These are phyloP conservation scores for Elsinoe batatas DNA, from an alignment of 2,329 filamentous ascomycete species.

Conservation along the genomic window DNA sequence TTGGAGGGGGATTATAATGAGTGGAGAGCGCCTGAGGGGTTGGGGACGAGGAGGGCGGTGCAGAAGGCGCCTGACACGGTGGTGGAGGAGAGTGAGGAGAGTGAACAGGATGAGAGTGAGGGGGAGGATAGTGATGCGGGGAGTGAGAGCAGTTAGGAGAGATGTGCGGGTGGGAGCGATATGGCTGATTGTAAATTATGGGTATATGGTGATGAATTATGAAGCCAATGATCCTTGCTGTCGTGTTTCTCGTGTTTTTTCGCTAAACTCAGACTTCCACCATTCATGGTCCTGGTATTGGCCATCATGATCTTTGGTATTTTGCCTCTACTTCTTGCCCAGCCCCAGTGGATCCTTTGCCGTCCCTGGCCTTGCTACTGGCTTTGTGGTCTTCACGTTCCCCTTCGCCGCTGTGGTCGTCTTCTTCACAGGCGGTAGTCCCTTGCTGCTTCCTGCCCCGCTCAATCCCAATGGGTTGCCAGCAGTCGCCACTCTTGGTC, in stretches of 20 bases:
- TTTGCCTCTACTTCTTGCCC: conserved; percentile 15
- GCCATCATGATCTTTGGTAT: background rate
- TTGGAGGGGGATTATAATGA: conserved; percentile 72
- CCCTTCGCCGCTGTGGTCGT: background rate
- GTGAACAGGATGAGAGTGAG: conserved; percentile 29
- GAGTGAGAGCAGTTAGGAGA: conserved; percentile 16
- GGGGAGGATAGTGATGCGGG: conserved; percentile 19
- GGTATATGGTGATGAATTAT: conserved; percentile 8
- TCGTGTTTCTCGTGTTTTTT: background rate
- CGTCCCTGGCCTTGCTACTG: conserved; percentile 24
- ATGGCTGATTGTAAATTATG: background rate
- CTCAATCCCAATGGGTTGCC: conserved; percentile 38
- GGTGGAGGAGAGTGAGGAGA: conserved; percentile 29
- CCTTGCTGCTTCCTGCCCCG: conserved; percentile 25
- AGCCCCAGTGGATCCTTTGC: conserved; percentile 36
- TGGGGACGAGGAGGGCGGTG: conserved; percentile 43
- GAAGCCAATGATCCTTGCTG: background rate
- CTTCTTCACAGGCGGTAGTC: conserved; percentile 15
- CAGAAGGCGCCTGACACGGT: conserved; percentile 32
- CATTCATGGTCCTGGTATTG: background rate
- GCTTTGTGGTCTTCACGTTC: conserved; percentile 5
- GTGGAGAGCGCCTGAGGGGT: conserved; percentile 45
- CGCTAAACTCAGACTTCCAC: background rate
- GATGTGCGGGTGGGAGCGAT: background rate
- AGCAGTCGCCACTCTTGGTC: conserved; percentile 34